Conservation (phyloP, 208 protist genomes). For the Leishmania mexicana region DNA sequence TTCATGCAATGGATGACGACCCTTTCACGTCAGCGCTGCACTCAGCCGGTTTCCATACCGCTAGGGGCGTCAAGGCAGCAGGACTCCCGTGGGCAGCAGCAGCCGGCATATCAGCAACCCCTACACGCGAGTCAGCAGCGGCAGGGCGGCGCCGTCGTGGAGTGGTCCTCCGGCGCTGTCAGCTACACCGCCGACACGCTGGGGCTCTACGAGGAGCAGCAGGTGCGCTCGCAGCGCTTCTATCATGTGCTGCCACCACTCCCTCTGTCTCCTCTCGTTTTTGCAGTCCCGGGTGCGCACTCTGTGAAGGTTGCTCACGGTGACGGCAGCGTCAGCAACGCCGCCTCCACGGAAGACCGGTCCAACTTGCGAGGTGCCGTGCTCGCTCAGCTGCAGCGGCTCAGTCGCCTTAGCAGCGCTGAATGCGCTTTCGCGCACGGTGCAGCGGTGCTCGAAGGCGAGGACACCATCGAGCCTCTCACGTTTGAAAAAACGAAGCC, state of each 20-base stretch:
- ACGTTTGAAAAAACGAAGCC: background rate
- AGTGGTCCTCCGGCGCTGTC: constrained; percentile 63
- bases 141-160: constrained; percentile 45
- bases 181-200: constrained; percentile 68
- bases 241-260: constrained; percentile 38
- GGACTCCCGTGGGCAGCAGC: background rate
- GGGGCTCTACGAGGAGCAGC: constrained; percentile 63
- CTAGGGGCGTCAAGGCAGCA: background rate
- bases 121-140: background rate
- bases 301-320: background rate
- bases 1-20: background rate
- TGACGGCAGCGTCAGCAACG: background rate
- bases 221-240: constrained; percentile 40
- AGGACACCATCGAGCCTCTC: background rate
- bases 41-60: background rate
- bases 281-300: background rate
- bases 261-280: background rate
- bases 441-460: background rate
- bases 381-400: constrained; percentile 49
- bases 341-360: constrained; percentile 10
- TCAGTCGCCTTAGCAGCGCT: constrained; percentile 12
- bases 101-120: background rate
- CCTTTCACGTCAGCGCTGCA: background rate
- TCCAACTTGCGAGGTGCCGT: constrained; percentile 44
- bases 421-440: background rate